A percentile compares a stretch with the other conserved stretches of the same genome.
Conservation (phyloP, 805 yeast genomes). For the Scheffersomyces amazonensis region DNA sequence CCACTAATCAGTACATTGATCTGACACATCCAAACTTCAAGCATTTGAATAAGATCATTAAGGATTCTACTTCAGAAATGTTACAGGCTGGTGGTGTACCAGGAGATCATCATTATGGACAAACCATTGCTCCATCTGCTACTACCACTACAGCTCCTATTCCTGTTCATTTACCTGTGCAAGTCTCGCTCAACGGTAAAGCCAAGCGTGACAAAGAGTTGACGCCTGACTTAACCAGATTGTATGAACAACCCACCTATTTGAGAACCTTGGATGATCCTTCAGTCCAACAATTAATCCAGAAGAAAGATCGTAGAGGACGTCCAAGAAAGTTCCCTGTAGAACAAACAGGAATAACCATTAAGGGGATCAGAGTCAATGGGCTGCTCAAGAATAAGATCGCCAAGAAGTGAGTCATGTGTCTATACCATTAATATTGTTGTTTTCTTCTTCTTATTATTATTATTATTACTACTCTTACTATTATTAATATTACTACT, state of each 20-base stretch:
- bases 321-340: constrained; percentile 50
- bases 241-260: constrained; percentile 27
- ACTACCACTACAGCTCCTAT: background rate
- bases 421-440: no score
- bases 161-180: background rate
- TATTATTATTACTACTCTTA: no score
- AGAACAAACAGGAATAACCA: constrained; percentile 44
- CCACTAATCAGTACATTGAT: constrained; percentile 40
- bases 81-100: background rate
- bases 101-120: background rate
- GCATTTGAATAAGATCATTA: constrained; percentile 28
- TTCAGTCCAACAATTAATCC: constrained; percentile 31
- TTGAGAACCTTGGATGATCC: constrained; percentile 27
- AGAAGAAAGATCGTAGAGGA: constrained; percentile 45
- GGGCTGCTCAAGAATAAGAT: constrained; percentile 24
- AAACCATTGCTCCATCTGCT: background rate
- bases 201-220: constrained; percentile 2
- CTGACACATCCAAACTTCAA: constrained; percentile 41
- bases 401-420: background rate
- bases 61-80: constrained; percentile 1
- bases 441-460: no score
- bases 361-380: constrained; percentile 39
- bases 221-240: constrained; percentile 12
- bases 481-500: no score
- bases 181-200: constrained; percentile 1